Evolutionary conservation across 257 asterid genomes (phyloP).

Genomic region (Cinchona pubescens): DNA sequence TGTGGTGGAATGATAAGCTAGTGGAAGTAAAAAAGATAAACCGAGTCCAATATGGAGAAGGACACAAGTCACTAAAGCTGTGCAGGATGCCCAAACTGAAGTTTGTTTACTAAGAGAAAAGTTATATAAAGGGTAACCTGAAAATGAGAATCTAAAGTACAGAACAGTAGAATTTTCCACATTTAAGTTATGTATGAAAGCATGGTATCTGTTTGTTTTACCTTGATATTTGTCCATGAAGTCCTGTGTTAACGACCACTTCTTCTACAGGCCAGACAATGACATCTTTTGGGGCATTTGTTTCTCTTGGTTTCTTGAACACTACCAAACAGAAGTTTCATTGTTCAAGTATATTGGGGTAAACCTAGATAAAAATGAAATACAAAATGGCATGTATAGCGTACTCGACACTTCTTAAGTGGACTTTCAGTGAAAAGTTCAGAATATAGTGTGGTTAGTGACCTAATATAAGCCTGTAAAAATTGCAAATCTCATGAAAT

Average conservation of each 20-base stretch:
- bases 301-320: background rate
- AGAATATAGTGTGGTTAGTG: background rate
- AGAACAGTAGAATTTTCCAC: background rate
- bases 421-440: background rate
- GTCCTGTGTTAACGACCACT: background rate
- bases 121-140: background rate
- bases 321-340: background rate
- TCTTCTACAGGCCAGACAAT: background rate
- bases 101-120: background rate
- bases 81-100: background rate
- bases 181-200: too few species aligned
- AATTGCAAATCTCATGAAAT: background rate
- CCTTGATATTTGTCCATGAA: background rate
- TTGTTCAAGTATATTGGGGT: background rate
- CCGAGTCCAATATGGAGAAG: background rate
- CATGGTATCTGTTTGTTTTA: too few species aligned
- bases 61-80: background rate
- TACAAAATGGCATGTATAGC: too few species aligned
- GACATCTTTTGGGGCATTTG: background rate
- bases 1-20: background rate
- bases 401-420: too few species aligned
- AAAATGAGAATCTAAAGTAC: background rate
- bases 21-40: background rate
- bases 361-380: too few species aligned
- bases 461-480: background rate